Evolutionary conservation across 2,329 filamentous ascomycete genomes (phyloP).

Genomic region (Fusarium nisikadoi): DNA sequence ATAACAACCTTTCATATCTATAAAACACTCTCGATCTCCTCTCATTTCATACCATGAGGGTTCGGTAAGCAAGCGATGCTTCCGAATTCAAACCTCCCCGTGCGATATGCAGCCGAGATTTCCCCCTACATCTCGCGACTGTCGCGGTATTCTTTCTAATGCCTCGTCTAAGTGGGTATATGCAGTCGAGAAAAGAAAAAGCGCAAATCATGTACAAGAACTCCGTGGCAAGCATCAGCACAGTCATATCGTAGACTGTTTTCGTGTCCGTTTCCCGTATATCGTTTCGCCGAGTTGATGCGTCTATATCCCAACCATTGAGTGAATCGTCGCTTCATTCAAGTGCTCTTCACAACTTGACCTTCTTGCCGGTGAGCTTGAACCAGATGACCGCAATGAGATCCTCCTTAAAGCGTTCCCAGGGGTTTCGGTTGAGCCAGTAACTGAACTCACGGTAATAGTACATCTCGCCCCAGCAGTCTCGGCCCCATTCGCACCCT

Average conservation of each 20-base stretch:
- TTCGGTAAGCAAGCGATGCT: background rate
- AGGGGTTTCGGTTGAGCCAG: constrained; percentile 83
- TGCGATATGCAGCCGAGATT: background rate
- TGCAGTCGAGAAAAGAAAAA: constrained; percentile 25
- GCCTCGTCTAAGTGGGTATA: constrained; percentile 40
- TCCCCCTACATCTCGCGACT: constrained; percentile 1
- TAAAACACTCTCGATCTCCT: constrained; percentile 11
- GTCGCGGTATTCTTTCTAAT: constrained; percentile 29
- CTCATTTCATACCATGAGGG: constrained; percentile 9
- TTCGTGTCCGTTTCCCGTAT: constrained; percentile 28
- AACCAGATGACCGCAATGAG: constrained; percentile 69
- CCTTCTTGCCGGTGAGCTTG: constrained; percentile 70
- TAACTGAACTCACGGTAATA: constrained; percentile 92
- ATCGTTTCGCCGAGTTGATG: constrained; percentile 21
- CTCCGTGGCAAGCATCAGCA: constrained; percentile 25
- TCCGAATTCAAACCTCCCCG: constrained; percentile 3
- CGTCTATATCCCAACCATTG: constrained; percentile 9
- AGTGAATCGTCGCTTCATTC: background rate
- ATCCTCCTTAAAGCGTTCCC: constrained; percentile 81
- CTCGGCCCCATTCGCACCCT: constrained; percentile 94
- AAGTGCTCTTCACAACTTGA: constrained; percentile 60
- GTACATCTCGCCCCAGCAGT: constrained; percentile 99
- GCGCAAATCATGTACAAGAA: constrained; percentile 32
- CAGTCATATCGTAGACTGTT: constrained; percentile 4
- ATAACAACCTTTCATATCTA: constrained; percentile 11